These are phyloP conservation scores for Vitis vinifera DNA, from an alignment of 164 flowering plant genomes.

Conservation along the genomic window ASM3070453v1 NC_081817.1:4042001-4042500, in stretches of 20 bases:
- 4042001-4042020: background rate
- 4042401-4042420: background rate
- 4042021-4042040: background rate
- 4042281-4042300: constrained; percentile 24
- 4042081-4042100: background rate
- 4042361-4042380: background rate
- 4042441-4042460: background rate
- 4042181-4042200: constrained; percentile 49
- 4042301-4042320: constrained; percentile 70
- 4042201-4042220: constrained; percentile 22
- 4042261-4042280: constrained; percentile 10
- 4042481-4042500: background rate
- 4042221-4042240: constrained; percentile 21
- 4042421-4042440: background rate
- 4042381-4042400: background rate
- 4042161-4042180: constrained; percentile 55
- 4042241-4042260: constrained; percentile 19
- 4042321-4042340: background rate
- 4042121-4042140: constrained; percentile 9
- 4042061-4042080: background rate
- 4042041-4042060: background rate
- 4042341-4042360: background rate
- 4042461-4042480: background rate
- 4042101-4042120: constrained; percentile 11
- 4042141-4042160: constrained; percentile 70